Evolutionary conservation across 768 basidiomycete genomes (phyloP).

Genomic region (Infundibulicybe gibba): DNA sequence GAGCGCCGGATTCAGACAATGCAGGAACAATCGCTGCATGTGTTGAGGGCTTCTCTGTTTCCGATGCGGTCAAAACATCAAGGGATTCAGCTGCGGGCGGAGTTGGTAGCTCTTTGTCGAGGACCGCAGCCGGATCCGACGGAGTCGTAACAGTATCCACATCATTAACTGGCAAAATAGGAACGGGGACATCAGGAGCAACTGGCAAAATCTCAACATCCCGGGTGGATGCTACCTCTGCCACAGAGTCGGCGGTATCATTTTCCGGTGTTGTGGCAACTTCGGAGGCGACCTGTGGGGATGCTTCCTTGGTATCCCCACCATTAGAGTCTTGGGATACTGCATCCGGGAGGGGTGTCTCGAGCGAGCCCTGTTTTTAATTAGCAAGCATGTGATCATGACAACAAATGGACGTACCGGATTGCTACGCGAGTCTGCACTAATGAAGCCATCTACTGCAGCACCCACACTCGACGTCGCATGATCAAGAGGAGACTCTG

Average conservation of each 20-base stretch:
- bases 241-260: no score
- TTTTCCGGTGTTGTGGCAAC: no score
- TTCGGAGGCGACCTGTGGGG: no score
- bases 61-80: background rate
- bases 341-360: constrained; percentile 11
- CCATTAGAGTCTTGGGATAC: background rate
- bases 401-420: constrained; percentile 20
- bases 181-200: background rate
- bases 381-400: background rate
- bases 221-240: background rate
- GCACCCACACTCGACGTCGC: constrained; percentile 34
- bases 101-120: background rate
- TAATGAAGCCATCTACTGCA: constrained; percentile 31
- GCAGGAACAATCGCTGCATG: background rate
- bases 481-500: constrained; percentile 7
- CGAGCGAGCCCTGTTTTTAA: constrained; percentile 10
- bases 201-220: background rate
- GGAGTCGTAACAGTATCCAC: background rate
- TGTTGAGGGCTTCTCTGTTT: background rate
- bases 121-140: background rate
- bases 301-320: no score
- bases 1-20: background rate
- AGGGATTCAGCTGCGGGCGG: background rate
- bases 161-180: background rate
- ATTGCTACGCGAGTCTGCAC: constrained; percentile 24